Evolutionary conservation across 805 yeast species (phyloP), one percentile per base, ranked within the genome.

Genomic region (Schizosaccharomyces lindneri): DNA sequence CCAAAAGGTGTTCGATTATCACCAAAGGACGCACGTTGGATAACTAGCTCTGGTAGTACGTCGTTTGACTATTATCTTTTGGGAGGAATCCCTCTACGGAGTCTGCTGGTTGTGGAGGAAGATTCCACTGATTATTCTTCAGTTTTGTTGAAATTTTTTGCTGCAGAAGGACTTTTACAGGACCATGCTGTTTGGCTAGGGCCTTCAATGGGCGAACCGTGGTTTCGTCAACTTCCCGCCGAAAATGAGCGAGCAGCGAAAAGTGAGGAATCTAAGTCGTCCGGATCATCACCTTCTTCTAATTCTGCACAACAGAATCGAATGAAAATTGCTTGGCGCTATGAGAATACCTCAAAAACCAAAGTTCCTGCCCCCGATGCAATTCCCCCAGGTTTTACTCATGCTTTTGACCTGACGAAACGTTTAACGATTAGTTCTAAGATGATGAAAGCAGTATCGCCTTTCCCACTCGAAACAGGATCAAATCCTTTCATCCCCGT

Each of bases 91-190:
- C 93, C 93, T 1, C 64, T 83, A 19, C 87, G 88, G 1, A 70
- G 72, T 17, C 77, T 83, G 5, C 67, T 84, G 51, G 68, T 85
- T 7, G 69, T 85, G 11, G 87, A 84, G 68, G 95, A 85, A 67
- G 75, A 78, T 13, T 81, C 88, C 5, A 85, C 93, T 0, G 94
- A 85, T 66, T 85, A 85, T 66, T 73, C 81, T 5, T 76, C 84
- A 2, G 80, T 83, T 13, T 66, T 85, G 51, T 66, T 79, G 21
- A 79, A 84, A 65, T 71, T 77, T 2, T 84, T 81, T 72, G 79
- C 82, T 0, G 76, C 87, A 5, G 89, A 85, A 70, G 89, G 90
- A 29, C 70, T 85, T 17, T 68, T 81, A 0, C 88, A 85, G 31
- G 61, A 48, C 7, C 61, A 59, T 59, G 61, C 36, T 24, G 55